These are phyloP conservation scores for Quillaja saponaria DNA, from an alignment of 306 rosid genomes.

Conservation along the genomic window DNA sequence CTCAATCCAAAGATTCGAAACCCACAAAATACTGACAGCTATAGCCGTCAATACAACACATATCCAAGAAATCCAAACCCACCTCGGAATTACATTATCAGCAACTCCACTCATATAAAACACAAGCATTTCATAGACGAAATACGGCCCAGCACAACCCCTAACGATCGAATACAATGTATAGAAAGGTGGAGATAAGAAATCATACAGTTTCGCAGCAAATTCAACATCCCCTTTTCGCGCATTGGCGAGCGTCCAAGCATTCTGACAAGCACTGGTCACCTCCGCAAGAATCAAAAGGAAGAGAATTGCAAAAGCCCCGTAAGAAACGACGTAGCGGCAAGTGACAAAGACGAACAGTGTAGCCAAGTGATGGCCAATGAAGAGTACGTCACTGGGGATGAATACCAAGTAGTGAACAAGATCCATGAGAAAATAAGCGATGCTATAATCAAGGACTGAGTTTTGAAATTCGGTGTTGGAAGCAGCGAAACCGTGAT, in stretches of 20 bases:
- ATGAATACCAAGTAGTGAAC: constrained; percentile 66
- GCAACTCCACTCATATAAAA: constrained; percentile 58
- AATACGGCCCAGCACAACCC: constrained; percentile 69
- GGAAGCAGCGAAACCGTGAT: constrained; percentile 53
- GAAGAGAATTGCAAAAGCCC: constrained; percentile 61
- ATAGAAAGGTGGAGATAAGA: constrained; percentile 70
- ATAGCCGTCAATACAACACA: constrained; percentile 64
- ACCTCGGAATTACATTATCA: constrained; percentile 54
- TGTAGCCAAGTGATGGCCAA: constrained; percentile 82
- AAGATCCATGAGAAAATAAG: constrained; percentile 80
- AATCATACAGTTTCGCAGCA: constrained; percentile 49
- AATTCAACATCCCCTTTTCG: constrained; percentile 42
- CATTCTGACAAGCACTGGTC: constrained; percentile 81
- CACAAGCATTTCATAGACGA: constrained; percentile 56
- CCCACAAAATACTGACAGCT: constrained; percentile 82
- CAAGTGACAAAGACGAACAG: constrained; percentile 88
- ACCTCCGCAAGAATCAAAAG: constrained; percentile 76
- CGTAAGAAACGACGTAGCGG: constrained; percentile 68
- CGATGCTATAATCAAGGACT: constrained; percentile 83
- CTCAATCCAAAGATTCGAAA: constrained; percentile 76
- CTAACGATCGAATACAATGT: constrained; percentile 57
- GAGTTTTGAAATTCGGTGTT: constrained; percentile 55
- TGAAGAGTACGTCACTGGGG: constrained; percentile 77
- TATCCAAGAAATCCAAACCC: constrained; percentile 92
- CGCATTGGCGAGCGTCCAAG: constrained; percentile 74